These are phyloP conservation scores for Termitomyces heimii DNA, from an alignment of 768 basidiomycete genomes.

Conservation along the genomic window DNA sequence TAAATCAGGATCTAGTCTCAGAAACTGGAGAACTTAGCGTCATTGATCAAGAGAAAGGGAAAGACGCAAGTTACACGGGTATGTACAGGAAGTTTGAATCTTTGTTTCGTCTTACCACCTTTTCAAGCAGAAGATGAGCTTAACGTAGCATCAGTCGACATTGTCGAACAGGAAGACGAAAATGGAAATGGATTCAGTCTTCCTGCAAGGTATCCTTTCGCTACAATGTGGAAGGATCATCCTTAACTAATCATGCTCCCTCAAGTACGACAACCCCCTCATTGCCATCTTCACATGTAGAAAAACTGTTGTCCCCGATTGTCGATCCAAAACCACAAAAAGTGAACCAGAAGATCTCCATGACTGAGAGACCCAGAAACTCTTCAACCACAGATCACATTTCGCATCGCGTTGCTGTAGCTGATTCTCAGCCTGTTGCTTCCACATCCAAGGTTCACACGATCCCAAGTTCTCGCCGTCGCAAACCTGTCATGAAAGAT, in stretches of 20 bases:
- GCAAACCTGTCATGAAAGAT: slow-evolving; percentile 3
- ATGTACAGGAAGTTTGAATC: not conserved
- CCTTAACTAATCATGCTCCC: not conserved
- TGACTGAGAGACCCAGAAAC: not conserved
- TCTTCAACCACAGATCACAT: not conserved
- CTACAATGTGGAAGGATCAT: not conserved
- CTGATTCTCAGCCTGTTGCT: slow-evolving; percentile 10
- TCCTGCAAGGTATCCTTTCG: not conserved
- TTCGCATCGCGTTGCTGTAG: not conserved
- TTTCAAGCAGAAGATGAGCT: not conserved
- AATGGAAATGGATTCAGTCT: not conserved
- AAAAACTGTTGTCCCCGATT: not conserved
- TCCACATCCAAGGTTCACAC: slow-evolving; percentile 10
- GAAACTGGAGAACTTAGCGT: not conserved
- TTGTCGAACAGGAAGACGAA: not conserved
- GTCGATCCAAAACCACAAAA: not conserved
- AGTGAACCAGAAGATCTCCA: not conserved
- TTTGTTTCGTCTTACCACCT: not conserved
- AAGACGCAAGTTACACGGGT: not conserved
- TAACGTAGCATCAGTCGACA: not conserved
- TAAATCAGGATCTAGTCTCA: not conserved
- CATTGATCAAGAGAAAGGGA: not conserved
- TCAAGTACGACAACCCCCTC: not conserved
- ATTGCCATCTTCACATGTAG: not conserved
- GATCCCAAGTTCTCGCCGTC: not conserved